Percentiles rank a stretch among this genome's conserved stretches.
phyloP scores from a whole-genome alignment of 495 filamentous ascomycete genomes.

The Penicillium verhagenii region DNA sequence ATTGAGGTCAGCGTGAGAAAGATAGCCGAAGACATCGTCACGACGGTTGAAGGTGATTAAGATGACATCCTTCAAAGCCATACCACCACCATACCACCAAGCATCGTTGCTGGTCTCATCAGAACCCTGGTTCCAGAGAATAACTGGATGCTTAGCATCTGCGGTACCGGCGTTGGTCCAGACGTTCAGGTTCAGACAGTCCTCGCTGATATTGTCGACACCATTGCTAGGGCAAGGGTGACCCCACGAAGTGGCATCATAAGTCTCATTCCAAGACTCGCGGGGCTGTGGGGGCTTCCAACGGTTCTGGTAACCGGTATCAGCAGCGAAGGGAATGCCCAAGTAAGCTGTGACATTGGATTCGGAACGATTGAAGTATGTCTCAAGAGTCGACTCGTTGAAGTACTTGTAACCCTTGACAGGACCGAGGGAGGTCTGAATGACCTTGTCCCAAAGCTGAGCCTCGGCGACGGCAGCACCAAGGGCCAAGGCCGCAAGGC shows the following conservation, averaged over 20 bases:
- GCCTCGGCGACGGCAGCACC: constrained; percentile 17
- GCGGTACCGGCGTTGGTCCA: constrained; percentile 28
- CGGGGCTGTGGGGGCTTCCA: constrained; percentile 30
- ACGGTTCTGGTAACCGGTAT: constrained; percentile 29
- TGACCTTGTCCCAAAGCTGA: constrained; percentile 23
- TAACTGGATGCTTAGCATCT: constrained; percentile 27
- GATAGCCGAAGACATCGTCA: constrained; percentile 65
- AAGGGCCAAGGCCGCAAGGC: constrained; percentile 11
- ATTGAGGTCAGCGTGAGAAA: constrained; percentile 58
- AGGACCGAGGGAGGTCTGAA: constrained; percentile 26
- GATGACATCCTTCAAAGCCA: constrained; percentile 47
- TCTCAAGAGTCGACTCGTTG: constrained; percentile 24
- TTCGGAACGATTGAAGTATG: constrained; percentile 41
- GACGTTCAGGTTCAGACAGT: constrained; percentile 31
- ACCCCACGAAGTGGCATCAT: constrained; percentile 21
- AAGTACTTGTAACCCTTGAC: constrained; percentile 33
- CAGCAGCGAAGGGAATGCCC: constrained; percentile 28
- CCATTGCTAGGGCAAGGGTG: constrained; percentile 20
- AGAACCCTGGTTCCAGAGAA: constrained; percentile 32
- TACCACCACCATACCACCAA: constrained; percentile 30
- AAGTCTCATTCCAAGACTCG: constrained; percentile 25
- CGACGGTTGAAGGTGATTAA: constrained; percentile 72
- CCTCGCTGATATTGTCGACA: constrained; percentile 23
- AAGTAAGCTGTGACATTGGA: constrained; percentile 45
- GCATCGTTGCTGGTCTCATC: constrained; percentile 25